Base-by-base conservation (phyloP, 2,329 filamentous ascomycete genomes). In the Trichophyton schoenleinii region DNA sequence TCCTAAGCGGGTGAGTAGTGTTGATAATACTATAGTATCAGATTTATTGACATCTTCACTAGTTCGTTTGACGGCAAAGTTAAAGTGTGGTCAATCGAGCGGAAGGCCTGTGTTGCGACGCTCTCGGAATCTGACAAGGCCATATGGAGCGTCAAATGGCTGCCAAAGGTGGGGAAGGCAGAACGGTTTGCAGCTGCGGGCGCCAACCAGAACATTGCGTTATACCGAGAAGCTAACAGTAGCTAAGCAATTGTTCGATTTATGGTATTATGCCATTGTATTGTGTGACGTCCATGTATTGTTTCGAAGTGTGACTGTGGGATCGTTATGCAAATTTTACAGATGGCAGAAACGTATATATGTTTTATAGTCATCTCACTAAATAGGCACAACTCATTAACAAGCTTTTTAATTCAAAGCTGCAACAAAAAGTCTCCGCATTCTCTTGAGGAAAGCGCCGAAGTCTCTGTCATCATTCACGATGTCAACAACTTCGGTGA, bases 51-150 rank as follows among this genome's bases (percentile, higher is more conserved):
- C 57, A 44, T 55, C 57, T 13, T 1, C 4, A 8, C 20, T 48
- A 83, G 81, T 57, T 85, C 88, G 1, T 90, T 95, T 72, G 91
- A 97, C 70, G 92, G 94, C 42, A 96, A 95, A 74, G 89, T 88
- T 63, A 96, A 96, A 75, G 88, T 97, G 34, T 99, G 94, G 94
- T 92, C 89, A 34, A 83, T 96, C 63, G 91, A 96, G 68, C 83
- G 86, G 38, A 83, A 85, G 61, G 80, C 81, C 3, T 97, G 94
- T 71, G 94, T 99, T 52, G 91, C 92, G 11, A 99, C 94, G 8
- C 90, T 96, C 71, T 91, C 87, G 62, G 91, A 97, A 77, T 91
- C 89, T 4, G 91, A 92, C 65, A 88, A 88, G 74, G 83, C 86
- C 0, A 71, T 97, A 2, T 96, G 91, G 88, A 83, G 84, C 60